Evolutionary conservation across 805 yeast genomes (phyloP), one percentile per base, ranked within the genome.

Genomic region (Scheffersomyces amazonensis): DNA sequence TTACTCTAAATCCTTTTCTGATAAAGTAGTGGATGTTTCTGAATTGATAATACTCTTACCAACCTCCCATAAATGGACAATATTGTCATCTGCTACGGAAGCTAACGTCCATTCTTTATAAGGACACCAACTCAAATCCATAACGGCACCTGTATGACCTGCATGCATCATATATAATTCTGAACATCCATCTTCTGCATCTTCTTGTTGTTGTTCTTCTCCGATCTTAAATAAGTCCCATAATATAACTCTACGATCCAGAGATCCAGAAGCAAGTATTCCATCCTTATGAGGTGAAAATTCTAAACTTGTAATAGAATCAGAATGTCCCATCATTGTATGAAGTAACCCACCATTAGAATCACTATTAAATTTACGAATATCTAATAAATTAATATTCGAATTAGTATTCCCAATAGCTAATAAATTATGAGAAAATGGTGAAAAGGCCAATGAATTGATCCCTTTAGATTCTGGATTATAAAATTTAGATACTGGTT

Each of bases 91-190:
- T 0, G 81, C 77, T 32, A 75, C 76, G 25, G 86, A 74, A 0
- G 85, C 87, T 39, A 84, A 52, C 27, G 86, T 73, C 90, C 91
- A 86, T n/a, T 86, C 86, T 41, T 80, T 71, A 48, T 70, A 78
- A 5, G 81, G 80, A 53, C 81, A 83, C 71, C 87, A 81, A 23
- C 80, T 74, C 47, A 86, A 69, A 56, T 86, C 95, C 31, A 81
- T 80, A 13, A 86, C 81, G 5, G 83, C 71, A 13, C 87, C 83
- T 15, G 89, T 81, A 54, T 88, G 96, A 16, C 96, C 96, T 27
- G 95, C 95, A 56, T 88, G 96, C 82, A 88, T 84, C 89, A 87
- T 84, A 50, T 87, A 68, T 24, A 88, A 62, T 58, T 88, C 96
- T 4, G 96, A 91, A 19, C 84, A 84, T 28, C 95, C 96, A 52